Evolutionary conservation across 2,329 filamentous ascomycete genomes (phyloP), one percentile per base, ranked within the genome.

Genomic region (Aspergillus carbonarius): DNA sequence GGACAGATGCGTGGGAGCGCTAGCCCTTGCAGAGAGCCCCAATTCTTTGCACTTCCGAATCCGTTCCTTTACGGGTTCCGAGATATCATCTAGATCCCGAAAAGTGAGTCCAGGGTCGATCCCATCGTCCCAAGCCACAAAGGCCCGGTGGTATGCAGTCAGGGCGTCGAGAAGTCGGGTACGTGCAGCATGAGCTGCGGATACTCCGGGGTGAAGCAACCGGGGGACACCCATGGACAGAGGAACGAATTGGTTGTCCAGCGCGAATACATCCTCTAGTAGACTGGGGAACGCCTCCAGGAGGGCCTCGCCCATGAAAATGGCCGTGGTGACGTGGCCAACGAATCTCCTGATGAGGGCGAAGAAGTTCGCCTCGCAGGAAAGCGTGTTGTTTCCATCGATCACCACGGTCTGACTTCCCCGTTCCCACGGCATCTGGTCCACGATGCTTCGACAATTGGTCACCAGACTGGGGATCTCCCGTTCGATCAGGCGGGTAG

Each of bases 371-470:
- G 80, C 76, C 63, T 87, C 84, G 13, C 81, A 83, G 54, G 82
- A 76, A 27, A 74, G 71, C 15, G 69, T 60, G 34, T 68, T 65
- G n/a, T 72, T 70, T 1, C 74, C 63, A 15, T 81, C 79, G 4
- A 76, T 68, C 9, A 78, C 70, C 2, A 73, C 72, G 1, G 82
- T 75, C 9, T 78, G 71, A 17, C 76, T 79, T n/a, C 70, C 74
- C 34, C 84, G 80, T 68, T 89, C 87, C 86, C 87, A 89, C 2
- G 77, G 76, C 64, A 80, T 79, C 60, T 88, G 84, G 66, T 89
- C 86, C 23, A 89, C 83, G 2, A 81, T 74, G 17, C 84, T 86
- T 7, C 79, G 76, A 37, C 79, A 81, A 64, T 86, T 87, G 0
- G 84, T 85, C 39, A 88, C 79, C 34, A 89, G 70, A 54, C 84